Percentiles rank a stretch among this genome's conserved stretches.
Conservation (phyloP, 2,329 filamentous ascomycete species). For the Penicillium nordicum region DNA sequence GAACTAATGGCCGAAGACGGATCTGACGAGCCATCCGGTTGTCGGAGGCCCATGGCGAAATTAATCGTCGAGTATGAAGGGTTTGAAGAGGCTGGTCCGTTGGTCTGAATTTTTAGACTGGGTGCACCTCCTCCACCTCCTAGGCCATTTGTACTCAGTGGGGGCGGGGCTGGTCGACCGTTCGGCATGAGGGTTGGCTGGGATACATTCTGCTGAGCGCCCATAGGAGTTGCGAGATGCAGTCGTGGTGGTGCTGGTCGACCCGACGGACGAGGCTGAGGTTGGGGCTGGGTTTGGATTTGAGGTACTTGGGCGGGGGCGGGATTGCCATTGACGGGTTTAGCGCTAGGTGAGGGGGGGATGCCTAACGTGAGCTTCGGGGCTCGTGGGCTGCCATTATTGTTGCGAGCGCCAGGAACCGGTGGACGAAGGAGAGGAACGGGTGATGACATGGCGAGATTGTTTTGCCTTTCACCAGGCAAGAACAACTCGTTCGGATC, state of each 20-base stretch:
- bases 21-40: constrained; percentile 67
- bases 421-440: constrained; percentile 80
- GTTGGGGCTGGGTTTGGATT: constrained; percentile 53
- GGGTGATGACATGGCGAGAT: constrained; percentile 61
- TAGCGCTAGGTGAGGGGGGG: constrained; percentile 77
- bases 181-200: constrained; percentile 57
- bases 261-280: constrained; percentile 31
- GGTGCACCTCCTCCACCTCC: constrained; percentile 77
- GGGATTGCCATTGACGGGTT: constrained; percentile 60
- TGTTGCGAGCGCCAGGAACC: constrained; percentile 66
- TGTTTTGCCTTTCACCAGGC: constrained; percentile 41
- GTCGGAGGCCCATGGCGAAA: constrained; percentile 68
- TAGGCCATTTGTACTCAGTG: constrained; percentile 65
- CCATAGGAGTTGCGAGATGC: constrained; percentile 84
- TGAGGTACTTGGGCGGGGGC: constrained; percentile 37
- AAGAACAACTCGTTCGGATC: constrained; percentile 42
- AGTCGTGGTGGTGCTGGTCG: constrained; percentile 73
- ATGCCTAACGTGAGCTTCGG: constrained; percentile 86
- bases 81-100: constrained; percentile 78
- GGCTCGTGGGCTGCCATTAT: constrained; percentile 59
- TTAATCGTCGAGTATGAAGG: constrained; percentile 73
- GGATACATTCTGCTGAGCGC: constrained; percentile 64
- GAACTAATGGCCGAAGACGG: constrained; percentile 85
- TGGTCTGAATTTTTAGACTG: constrained; percentile 70
- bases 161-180: constrained; percentile 54